These are phyloP conservation scores for Capsella rubella DNA, from an alignment of 441 rosid species.

Conservation along the genomic window DNA sequence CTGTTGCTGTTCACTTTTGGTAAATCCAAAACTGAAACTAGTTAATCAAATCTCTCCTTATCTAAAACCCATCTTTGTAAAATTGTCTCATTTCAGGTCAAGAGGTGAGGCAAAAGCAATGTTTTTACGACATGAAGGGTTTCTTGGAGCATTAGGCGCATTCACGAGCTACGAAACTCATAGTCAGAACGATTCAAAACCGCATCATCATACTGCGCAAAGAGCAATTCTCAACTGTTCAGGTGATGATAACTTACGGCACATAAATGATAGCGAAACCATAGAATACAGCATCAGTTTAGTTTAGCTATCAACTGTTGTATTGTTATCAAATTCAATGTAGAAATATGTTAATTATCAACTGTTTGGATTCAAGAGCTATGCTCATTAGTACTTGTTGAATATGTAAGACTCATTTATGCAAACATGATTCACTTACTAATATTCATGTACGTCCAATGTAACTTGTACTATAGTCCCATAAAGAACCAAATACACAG, in stretches of 20 bases:
- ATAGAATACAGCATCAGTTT: conserved; percentile 41
- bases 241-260: conserved; percentile 36
- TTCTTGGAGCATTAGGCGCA: conserved; percentile 93
- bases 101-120: conserved; percentile 94
- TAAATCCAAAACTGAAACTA: conserved; percentile 38
- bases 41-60: neutral
- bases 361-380: conserved; percentile 7
- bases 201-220: conserved; percentile 17
- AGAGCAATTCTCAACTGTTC: conserved; percentile 30
- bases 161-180: conserved; percentile 56
- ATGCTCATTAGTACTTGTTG: conserved; percentile 20
- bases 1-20: conserved; percentile 98
- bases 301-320: conserved; percentile 35
- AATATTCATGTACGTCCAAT: neutral
- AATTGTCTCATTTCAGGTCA: conserved; percentile 58
- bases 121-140: conserved; percentile 92
- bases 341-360: conserved; percentile 20
- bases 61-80: neutral
- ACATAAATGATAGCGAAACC: conserved; percentile 32
- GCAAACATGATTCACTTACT: conserved; percentile 6
- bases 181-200: conserved; percentile 23
- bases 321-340: conserved; percentile 27
- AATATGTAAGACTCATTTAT: conserved; percentile 8
- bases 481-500: neutral
- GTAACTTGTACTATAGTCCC: neutral